Percentiles rank a stretch among this genome's conserved stretches.
phyloP scores from a whole-genome alignment of 768 basidiomycete genomes.

The Russula lepida region DNA sequence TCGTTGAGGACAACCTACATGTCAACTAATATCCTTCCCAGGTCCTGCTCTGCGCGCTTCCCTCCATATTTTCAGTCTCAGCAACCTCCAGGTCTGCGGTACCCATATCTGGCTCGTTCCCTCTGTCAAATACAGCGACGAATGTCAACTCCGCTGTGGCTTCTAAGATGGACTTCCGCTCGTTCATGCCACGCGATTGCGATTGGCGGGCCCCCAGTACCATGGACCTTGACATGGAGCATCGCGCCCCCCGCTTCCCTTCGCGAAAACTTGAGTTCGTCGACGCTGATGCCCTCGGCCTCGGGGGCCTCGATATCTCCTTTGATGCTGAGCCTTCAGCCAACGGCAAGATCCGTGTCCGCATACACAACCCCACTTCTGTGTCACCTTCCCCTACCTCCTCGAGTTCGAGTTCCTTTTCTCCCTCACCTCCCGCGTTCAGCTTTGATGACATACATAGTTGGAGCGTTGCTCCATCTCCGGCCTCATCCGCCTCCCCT shows the following conservation, averaged over 20 bases:
- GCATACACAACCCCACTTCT: conserved; percentile 46
- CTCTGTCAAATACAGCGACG: conserved; percentile 32
- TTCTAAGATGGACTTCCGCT: conserved; percentile 28
- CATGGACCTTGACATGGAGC: conserved; percentile 43
- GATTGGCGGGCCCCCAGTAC: conserved; percentile 26
- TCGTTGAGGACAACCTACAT: conserved; percentile 11
- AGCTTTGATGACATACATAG: conserved; percentile 15
- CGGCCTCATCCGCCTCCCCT: conserved; percentile 16
- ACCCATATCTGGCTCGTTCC: conserved; percentile 49
- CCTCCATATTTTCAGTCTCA: conserved; percentile 62
- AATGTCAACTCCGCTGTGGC: conserved; percentile 25
- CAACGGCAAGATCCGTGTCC: conserved; percentile 65
- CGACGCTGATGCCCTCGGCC: conserved; percentile 41
- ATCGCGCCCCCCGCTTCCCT: conserved; percentile 30
- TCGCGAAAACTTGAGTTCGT: conserved; percentile 49
- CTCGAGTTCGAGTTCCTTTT: conserved; percentile 35
- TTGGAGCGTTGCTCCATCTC: conserved; percentile 22
- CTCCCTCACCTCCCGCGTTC: conserved; percentile 24
- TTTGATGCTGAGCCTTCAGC: conserved; percentile 58
- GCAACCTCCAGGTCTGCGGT: conserved; percentile 37
- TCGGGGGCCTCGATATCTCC: conserved; percentile 60
- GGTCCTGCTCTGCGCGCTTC: conserved; percentile 72
- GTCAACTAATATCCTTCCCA: conserved; percentile 29
- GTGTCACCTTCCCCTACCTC: conserved; percentile 33
- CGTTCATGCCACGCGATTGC: conserved; percentile 28